Conservation (phyloP, 148 eudicot species). For the Mesembryanthemum crystallinum region DNA sequence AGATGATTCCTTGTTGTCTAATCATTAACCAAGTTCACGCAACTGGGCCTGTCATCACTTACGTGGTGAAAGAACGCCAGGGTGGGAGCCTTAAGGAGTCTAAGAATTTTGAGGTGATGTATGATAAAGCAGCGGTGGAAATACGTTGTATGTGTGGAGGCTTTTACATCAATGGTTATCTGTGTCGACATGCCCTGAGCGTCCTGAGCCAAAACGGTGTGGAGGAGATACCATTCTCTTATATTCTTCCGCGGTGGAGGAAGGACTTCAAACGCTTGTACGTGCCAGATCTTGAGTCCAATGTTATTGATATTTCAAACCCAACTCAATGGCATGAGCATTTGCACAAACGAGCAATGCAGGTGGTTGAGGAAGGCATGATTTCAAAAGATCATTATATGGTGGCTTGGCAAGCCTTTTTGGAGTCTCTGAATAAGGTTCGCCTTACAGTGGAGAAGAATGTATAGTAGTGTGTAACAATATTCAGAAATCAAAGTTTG, state of each 20-base stretch:
- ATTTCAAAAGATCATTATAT: constrained; percentile 62
- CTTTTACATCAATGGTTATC: constrained; percentile 69
- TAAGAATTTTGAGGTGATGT: constrained; percentile 55
- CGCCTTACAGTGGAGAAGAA: constrained; percentile 54
- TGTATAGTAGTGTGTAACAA: constrained; percentile 24
- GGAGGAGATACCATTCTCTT: constrained; percentile 58
- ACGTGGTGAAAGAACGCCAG: constrained; percentile 54
- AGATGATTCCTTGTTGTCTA: constrained; percentile 49
- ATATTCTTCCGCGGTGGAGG: constrained; percentile 68
- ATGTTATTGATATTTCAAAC: constrained; percentile 43
- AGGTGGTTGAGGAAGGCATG: constrained; percentile 68
- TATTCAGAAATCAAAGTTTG: constrained; percentile 29
- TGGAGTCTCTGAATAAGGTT: constrained; percentile 67
- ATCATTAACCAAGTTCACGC: constrained; percentile 47
- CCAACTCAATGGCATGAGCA: constrained; percentile 71
- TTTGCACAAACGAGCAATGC: constrained; percentile 61
- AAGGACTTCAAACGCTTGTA: constrained; percentile 69
- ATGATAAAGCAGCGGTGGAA: constrained; percentile 44
- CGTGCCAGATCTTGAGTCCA: constrained; percentile 42
- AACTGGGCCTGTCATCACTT: constrained; percentile 50
- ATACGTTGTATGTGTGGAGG: constrained; percentile 70
- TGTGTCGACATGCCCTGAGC: constrained; percentile 68
- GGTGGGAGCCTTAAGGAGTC: constrained; percentile 29
- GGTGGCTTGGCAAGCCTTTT: constrained; percentile 78
- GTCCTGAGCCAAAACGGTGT: constrained; percentile 50